Evolutionary conservation across 129 eudicot genomes (phyloP).

Genomic region (Artemisia tridentata): DNA sequence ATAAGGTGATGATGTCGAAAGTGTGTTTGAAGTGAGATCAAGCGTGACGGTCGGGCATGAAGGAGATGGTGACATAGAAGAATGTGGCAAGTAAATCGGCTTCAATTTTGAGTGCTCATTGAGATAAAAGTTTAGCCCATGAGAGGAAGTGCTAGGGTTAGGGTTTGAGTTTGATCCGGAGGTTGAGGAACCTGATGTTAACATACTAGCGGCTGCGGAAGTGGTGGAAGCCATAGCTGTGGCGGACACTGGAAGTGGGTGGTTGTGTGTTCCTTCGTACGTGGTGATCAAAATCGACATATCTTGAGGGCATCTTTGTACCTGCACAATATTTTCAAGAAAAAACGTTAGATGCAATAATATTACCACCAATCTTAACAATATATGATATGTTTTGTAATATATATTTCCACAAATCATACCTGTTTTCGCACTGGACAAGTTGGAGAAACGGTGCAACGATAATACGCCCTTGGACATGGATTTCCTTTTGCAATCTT

Average conservation of each 20-base stretch:
- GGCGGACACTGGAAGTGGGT: constrained; percentile 76
- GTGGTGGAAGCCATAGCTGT: constrained; percentile 96
- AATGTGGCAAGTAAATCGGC: constrained; percentile 63
- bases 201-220: constrained; percentile 77
- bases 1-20: constrained; percentile 56
- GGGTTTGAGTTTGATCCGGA: constrained; percentile 37
- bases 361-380: not conserved
- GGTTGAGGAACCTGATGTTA: constrained; percentile 61
- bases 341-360: constrained; percentile 2
- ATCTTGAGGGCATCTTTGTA: constrained; percentile 89
- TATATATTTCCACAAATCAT: not conserved
- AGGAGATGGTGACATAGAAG: constrained; percentile 64
- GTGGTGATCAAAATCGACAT: constrained; percentile 88
- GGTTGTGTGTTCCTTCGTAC: constrained; percentile 94
- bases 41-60: constrained; percentile 80
- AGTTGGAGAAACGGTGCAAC: constrained; percentile 84
- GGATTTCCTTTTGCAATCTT: constrained; percentile 94
- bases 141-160: constrained; percentile 27
- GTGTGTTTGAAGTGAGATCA: constrained; percentile 77
- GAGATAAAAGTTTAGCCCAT: constrained; percentile 61
- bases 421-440: constrained; percentile 94
- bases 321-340: constrained; percentile 34
- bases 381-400: not conserved
- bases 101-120: constrained; percentile 55
- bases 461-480: constrained; percentile 89